Percentiles rank a stretch among this genome's conserved stretches.
phyloP scores from a whole-genome alignment of 345 rosid species.

The Brassica cretica region DNA sequence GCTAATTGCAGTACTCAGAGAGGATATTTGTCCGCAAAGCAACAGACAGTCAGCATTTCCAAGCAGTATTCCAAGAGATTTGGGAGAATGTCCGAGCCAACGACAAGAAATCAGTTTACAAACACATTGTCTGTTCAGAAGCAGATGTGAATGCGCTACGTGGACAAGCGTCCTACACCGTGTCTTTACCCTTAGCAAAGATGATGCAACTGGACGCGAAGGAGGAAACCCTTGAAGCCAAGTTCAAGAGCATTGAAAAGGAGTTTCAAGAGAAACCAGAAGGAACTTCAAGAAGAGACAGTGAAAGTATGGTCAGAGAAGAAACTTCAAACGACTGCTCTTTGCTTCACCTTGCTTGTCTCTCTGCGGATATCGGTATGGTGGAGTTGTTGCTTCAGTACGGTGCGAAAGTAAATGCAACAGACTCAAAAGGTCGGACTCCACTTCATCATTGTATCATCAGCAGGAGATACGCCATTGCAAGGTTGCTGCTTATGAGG shows the following conservation, averaged over 20 bases:
- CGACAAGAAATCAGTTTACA: constrained; percentile 69
- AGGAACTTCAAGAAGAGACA: constrained; percentile 32
- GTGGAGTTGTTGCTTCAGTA: constrained; percentile 75
- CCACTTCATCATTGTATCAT: constrained; percentile 65
- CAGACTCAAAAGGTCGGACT: constrained; percentile 56
- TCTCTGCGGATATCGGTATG: constrained; percentile 73
- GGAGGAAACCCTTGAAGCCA: constrained; percentile 38
- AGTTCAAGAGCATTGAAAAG: constrained; percentile 46
- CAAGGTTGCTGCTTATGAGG: constrained; percentile 69
- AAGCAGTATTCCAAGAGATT: constrained; percentile 51
- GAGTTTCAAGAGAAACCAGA: constrained; percentile 42
- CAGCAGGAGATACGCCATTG: constrained; percentile 54
- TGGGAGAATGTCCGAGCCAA: constrained; percentile 66
- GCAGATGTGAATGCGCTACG: constrained; percentile 58
- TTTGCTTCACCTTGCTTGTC: constrained; percentile 80
- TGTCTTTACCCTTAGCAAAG: constrained; percentile 40
- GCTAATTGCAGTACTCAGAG: constrained; percentile 59
- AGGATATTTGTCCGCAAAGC: constrained; percentile 53
- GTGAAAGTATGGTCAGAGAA: constrained; percentile 42
- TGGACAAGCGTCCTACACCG: constrained; percentile 56
- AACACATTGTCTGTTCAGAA: constrained; percentile 62
- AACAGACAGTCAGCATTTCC: constrained; percentile 49
- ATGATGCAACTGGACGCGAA: constrained; percentile 43
- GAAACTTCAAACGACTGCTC: constrained; percentile 58
- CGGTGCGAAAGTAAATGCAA: constrained; percentile 63